Conservation (phyloP, 2,329 filamentous ascomycete genomes). For the Pseudogymnoascus sp. region DNA sequence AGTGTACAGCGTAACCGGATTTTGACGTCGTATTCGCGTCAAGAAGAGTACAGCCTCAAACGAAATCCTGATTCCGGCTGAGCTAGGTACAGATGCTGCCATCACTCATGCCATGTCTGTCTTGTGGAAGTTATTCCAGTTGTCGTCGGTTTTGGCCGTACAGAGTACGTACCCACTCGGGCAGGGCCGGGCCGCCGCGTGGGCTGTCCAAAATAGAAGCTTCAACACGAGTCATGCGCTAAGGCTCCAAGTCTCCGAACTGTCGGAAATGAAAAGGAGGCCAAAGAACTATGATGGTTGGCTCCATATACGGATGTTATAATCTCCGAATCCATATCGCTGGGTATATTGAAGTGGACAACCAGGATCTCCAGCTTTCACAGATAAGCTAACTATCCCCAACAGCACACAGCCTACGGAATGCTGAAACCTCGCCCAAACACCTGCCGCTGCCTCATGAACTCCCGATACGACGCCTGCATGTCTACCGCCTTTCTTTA, state of each 20-base stretch:
- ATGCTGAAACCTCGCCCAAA: not conserved
- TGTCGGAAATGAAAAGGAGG: not conserved
- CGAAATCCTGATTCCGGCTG: not conserved
- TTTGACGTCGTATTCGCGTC: not conserved
- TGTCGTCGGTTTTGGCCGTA: not conserved
- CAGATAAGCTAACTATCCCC: not conserved
- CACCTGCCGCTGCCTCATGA: not conserved
- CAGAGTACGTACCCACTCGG: not conserved
- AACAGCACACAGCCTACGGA: not conserved
- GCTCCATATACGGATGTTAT: not conserved
- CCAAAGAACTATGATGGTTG: not conserved
- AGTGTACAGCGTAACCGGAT: not conserved
- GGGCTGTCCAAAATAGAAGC: not conserved
- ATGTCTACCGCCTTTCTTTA: not conserved
- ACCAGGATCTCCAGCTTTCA: not conserved
- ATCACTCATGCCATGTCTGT: not conserved
- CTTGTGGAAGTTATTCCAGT: not conserved
- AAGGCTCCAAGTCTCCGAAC: not conserved
- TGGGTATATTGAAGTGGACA: not conserved
- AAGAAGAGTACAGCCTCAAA: not conserved
- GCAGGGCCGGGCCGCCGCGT: constrained; percentile 2
- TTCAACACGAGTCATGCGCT: not conserved
- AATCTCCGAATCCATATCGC: not conserved
- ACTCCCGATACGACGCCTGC: not conserved
- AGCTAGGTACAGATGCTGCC: not conserved